phyloP scores from a whole-genome alignment of 768 basidiomycete species.

The Tricholoma sp. region DNA sequence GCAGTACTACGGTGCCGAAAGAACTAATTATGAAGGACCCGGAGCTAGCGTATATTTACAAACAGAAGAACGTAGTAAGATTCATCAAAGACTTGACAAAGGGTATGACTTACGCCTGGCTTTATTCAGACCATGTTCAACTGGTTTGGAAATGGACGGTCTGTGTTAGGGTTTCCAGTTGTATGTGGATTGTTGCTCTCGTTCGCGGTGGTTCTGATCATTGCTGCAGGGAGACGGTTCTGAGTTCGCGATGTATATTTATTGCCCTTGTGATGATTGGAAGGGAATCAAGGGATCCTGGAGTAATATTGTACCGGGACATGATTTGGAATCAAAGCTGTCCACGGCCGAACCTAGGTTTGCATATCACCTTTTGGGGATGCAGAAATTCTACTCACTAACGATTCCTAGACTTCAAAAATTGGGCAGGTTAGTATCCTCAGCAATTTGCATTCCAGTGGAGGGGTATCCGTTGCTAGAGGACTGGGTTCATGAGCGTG shows the following conservation, averaged over 20 bases:
- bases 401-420: constrained; percentile 26
- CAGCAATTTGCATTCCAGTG: constrained; percentile 31
- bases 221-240: constrained; percentile 31
- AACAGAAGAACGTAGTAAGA: constrained; percentile 15
- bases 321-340: constrained; percentile 24
- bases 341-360: constrained; percentile 31
- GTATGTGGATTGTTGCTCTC: constrained; percentile 14
- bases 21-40: constrained; percentile 35
- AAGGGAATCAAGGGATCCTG: constrained; percentile 24
- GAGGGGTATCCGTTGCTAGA: constrained; percentile 34
- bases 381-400: background rate
- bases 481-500: constrained; percentile 44
- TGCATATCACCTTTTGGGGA: background rate
- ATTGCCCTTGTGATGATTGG: constrained; percentile 21
- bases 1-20: constrained; percentile 35
- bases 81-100: background rate
- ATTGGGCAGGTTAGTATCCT: constrained; percentile 28
- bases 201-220: background rate
- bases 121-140: constrained; percentile 20
- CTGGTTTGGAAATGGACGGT: constrained; percentile 30
- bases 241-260: constrained; percentile 23
- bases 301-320: constrained; percentile 20
- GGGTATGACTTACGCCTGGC: background rate
- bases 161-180: constrained; percentile 26
- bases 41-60: constrained; percentile 27